Percentiles rank a stretch among this genome's conserved stretches.
These are phyloP conservation scores for Nakaseomyces kungkrabaensis DNA, from an alignment of 1,139 yeast species.

Conservation along the genomic window DNA sequence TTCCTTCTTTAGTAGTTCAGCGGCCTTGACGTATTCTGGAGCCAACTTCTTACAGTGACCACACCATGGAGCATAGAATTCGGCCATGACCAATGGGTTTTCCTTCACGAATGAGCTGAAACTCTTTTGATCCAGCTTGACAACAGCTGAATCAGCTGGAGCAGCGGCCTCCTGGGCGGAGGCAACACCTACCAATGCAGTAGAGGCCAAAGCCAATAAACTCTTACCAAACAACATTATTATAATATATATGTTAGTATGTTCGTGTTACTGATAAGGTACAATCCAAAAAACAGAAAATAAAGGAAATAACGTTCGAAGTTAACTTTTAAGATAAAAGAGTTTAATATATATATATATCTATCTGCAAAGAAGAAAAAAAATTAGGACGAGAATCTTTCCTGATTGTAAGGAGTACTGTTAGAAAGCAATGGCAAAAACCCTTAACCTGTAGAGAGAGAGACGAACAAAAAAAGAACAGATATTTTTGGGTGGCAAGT, in stretches of 20 bases:
- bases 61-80: slow-evolving; percentile 99
- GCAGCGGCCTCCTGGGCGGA: slow-evolving; percentile 49
- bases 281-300: not conserved
- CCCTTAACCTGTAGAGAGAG: too few relatives aligned
- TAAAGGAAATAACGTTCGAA: not conserved
- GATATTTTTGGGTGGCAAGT: too few relatives aligned
- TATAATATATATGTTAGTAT: not conserved
- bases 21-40: slow-evolving; percentile 84
- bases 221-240: slow-evolving; percentile 1
- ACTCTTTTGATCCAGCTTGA: slow-evolving; percentile 53
- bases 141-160: slow-evolving; percentile 80
- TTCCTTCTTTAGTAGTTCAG: slow-evolving; percentile 56
- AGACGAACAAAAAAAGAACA: too few relatives aligned
- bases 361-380: too few relatives aligned
- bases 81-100: slow-evolving; percentile 80
- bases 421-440: too few relatives aligned
- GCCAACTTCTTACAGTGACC: slow-evolving; percentile 95
- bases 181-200: slow-evolving; percentile 10
- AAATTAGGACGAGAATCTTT: too few relatives aligned
- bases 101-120: slow-evolving; percentile 58
- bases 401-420: too few relatives aligned
- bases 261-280: not conserved
- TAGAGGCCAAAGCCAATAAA: slow-evolving; percentile 7
- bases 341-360: too few relatives aligned
- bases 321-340: too few relatives aligned